These are phyloP conservation scores for Sarocladium oryzae DNA, from an alignment of 2,329 filamentous ascomycete genomes.

Conservation along the genomic window DNA sequence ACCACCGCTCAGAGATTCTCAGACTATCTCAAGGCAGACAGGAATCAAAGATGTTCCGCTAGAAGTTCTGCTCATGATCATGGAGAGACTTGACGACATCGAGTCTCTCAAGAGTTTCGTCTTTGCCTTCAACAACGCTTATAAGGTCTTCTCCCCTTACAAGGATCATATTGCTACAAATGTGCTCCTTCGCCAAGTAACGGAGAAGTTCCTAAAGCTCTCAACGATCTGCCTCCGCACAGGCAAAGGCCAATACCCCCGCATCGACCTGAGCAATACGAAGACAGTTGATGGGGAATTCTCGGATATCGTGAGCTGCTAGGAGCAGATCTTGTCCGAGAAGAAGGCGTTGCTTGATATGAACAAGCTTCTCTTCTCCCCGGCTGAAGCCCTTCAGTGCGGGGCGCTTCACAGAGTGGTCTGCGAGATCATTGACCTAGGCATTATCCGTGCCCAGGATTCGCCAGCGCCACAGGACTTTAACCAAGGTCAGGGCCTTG, in stretches of 20 bases:
- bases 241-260: not conserved
- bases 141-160: not conserved
- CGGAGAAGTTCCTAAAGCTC: not conserved
- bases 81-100: not conserved
- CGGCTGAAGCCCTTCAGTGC: too few relatives aligned
- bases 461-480: too few relatives aligned
- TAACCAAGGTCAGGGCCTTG: not conserved
- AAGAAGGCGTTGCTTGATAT: not conserved
- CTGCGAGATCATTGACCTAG: too few relatives aligned
- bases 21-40: too few relatives aligned
- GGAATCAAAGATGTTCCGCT: too few relatives aligned
- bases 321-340: not conserved
- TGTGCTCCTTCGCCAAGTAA: not conserved
- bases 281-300: not conserved
- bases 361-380: too few relatives aligned
- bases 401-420: too few relatives aligned
- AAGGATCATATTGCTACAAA: not conserved
- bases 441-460: too few relatives aligned
- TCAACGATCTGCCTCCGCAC: not conserved
- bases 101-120: not conserved
- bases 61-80: not conserved
- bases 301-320: not conserved
- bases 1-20: too few relatives aligned
- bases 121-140: not conserved
- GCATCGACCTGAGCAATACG: not conserved